Conservation (phyloP, 2,329 filamentous ascomycete genomes). For the Berkeleyomyces rouxiae region DNA sequence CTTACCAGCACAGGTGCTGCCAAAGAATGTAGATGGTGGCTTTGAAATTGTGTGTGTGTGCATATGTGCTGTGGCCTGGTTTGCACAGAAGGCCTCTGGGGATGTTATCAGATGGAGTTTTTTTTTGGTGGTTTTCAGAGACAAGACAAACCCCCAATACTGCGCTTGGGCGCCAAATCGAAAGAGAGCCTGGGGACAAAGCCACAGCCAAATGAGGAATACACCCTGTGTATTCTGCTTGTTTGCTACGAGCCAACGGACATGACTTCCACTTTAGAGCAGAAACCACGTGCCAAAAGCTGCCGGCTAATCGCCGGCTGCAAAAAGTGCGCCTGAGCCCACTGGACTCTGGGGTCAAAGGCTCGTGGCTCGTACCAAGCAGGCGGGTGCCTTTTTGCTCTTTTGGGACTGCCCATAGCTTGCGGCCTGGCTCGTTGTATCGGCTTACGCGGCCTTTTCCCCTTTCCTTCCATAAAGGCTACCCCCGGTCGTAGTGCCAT, state of each 20-base stretch:
- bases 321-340: not conserved
- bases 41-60: not conserved
- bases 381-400: not conserved
- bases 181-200: not conserved
- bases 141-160: not conserved
- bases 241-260: not conserved
- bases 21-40: not conserved
- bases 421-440: not conserved
- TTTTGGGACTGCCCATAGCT: not conserved
- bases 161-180: not conserved
- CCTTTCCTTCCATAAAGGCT: conserved; percentile 1
- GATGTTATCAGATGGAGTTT: too few species aligned
- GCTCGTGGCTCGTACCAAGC: too few species aligned
- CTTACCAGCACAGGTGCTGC: not conserved
- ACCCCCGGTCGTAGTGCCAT: not conserved
- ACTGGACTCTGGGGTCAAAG: too few species aligned
- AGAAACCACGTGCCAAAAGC: not conserved
- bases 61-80: not conserved
- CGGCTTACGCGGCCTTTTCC: conserved; percentile 13
- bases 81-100: too few species aligned
- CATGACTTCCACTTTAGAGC: not conserved
- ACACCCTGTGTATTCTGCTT: not conserved
- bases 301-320: not conserved
- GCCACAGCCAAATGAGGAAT: not conserved
- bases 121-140: not conserved